phyloP scores from a whole-genome alignment of 2,329 filamentous ascomycete species.

The Pseudopyricularia javanii region DNA sequence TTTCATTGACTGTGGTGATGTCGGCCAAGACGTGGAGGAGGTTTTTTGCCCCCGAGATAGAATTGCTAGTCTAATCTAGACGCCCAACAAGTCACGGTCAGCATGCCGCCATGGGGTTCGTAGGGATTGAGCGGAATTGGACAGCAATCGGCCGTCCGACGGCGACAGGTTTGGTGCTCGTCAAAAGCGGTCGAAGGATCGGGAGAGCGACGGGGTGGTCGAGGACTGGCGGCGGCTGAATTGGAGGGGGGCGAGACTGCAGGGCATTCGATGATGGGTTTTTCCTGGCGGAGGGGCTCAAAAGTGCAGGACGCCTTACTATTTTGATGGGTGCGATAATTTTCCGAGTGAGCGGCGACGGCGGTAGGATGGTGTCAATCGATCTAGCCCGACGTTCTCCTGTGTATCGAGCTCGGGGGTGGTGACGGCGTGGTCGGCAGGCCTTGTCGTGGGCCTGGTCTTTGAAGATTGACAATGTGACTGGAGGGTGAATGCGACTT shows the following conservation, averaged over 20 bases:
- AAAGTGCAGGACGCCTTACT: background rate
- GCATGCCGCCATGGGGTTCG: background rate
- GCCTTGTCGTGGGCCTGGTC: conserved; percentile 3
- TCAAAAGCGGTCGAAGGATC: conserved; percentile 2
- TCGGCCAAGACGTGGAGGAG: background rate
- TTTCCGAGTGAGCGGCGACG: background rate
- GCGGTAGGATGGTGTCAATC: background rate
- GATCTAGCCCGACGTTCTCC: background rate
- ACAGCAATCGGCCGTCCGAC: background rate
- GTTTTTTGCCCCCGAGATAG: background rate
- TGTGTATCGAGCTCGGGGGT: background rate
- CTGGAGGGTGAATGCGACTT: background rate
- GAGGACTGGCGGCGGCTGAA: background rate
- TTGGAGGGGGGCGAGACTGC: background rate
- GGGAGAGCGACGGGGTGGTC: background rate
- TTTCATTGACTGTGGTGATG: background rate
- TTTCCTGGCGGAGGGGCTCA: conserved; percentile 3
- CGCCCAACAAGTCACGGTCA: background rate
- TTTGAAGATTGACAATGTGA: conserved; percentile 7
- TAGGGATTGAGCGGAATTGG: background rate
- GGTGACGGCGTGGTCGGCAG: conserved; percentile 1
- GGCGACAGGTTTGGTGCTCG: background rate
- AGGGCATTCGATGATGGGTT: background rate
- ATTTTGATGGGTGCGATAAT: background rate
- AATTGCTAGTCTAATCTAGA: background rate